Evolutionary conservation across 345 rosid genomes (phyloP), one percentile per base, ranked within the genome.

Genomic region (Salix brachista): DNA sequence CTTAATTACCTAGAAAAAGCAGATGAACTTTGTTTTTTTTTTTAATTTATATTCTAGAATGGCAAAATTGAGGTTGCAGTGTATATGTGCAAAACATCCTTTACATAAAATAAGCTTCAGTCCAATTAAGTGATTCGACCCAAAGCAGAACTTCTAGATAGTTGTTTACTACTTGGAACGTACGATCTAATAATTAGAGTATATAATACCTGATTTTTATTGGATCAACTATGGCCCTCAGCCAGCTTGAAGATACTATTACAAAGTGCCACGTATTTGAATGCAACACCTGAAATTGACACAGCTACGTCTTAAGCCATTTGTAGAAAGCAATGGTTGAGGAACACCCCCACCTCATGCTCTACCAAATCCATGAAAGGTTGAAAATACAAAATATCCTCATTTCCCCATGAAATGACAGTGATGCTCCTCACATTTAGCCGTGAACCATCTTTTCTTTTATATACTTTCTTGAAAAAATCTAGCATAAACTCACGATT

Each of bases 401-500:
- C n/a, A 65, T 4, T 12, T 66, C 23, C 39, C 23, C 66, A 25
- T 26, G 58, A 19, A 28, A 11, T 71, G 46, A 67, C n/a, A 54
- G 39, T 71, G 65, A 65, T 60, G 23, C 4, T 28, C 16, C 41
- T 9, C 4, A 58, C 19, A 28, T 50, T 21, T 8, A 28, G 32
- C 32, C 58, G 72, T 36, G 69, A 62, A 23, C 39, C 71, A 61
- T 77, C 77, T 34, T 71, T 70, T 54, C 39, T 32, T 42, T 5
- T 36, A 36, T 10, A 16, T 41, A n/a, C 69, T 80, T 80, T 84
- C 81, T 39, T 28, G 81, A 83, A 78, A 41, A 87, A 75, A 73
- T 82, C 84, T 74, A 75, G 84, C 75, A 80, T 42, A n/a, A n/a
- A 11, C 64, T 74, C 79, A 79, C 81, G 65, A 62, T 17, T 52